A percentile compares a stretch with the other conserved stretches of the same genome.
Evolutionary conservation across 2,329 filamentous ascomycete genomes (phyloP).

Genomic region (Bipolaris zeicola): DNA sequence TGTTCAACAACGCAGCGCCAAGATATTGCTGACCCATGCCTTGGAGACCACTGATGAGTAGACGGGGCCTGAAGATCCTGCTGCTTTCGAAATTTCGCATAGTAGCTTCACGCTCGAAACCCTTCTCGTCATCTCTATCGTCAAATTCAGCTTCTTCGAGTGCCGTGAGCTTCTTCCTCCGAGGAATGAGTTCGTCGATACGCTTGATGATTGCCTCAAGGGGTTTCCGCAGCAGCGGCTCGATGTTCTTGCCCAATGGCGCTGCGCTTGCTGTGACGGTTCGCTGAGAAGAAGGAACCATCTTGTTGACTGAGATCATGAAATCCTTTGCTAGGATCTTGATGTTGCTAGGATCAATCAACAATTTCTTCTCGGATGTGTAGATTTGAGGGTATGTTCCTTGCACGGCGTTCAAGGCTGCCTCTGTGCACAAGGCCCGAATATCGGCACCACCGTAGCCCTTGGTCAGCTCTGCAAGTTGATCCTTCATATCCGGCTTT

Average conservation of each 20-base stretch:
- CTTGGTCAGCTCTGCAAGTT: conserved; percentile 86
- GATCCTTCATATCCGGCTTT: conserved; percentile 76
- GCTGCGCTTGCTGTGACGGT: conserved; percentile 84
- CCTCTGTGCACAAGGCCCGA: conserved; percentile 92
- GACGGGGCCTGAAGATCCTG: conserved; percentile 83
- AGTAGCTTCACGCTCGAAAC: conserved; percentile 82
- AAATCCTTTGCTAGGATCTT: conserved; percentile 91
- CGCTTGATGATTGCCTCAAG: conserved; percentile 70
- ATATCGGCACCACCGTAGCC: conserved; percentile 97
- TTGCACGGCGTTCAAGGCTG: conserved; percentile 93
- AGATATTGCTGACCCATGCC: conserved; percentile 97
- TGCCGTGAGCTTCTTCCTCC: conserved; percentile 84
- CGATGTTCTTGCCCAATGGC: conserved; percentile 77
- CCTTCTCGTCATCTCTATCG: conserved; percentile 78
- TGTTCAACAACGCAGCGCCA: conserved; percentile 80
- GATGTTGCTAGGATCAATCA: conserved; percentile 85
- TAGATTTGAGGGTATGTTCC: conserved; percentile 97
- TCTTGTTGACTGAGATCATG: conserved; percentile 95
- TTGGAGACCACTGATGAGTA: conserved; percentile 78
- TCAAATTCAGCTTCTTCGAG: conserved; percentile 95
- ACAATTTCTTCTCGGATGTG: conserved; percentile 82
- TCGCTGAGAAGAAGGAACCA: conserved; percentile 91
- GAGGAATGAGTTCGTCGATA: conserved; percentile 78
- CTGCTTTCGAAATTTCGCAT: conserved; percentile 77
- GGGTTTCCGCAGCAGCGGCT: conserved; percentile 78